Evolutionary conservation across 2,329 filamentous ascomycete species (phyloP).

Genomic region (Diaporthe sp.): DNA sequence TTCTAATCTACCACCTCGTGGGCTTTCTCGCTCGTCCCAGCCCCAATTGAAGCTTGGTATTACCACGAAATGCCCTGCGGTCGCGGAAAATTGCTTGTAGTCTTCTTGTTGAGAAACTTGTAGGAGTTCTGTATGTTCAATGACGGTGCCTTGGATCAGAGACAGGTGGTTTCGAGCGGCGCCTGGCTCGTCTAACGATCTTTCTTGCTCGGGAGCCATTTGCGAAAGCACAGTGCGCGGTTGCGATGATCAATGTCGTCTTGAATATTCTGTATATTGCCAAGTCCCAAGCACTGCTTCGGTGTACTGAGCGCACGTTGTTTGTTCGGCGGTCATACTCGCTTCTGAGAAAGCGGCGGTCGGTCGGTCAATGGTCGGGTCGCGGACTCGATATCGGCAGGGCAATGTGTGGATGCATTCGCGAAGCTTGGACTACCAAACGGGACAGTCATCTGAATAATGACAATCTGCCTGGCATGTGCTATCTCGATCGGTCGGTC

Average conservation of each 20-base stretch:
- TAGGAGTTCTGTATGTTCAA: neutral
- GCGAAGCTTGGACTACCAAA: neutral
- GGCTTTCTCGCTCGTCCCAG: neutral
- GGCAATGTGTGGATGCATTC: neutral
- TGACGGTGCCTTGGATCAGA: neutral
- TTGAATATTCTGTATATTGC: neutral
- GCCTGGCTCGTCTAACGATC: neutral
- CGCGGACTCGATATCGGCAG: neutral
- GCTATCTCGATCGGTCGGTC: neutral
- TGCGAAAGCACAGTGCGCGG: neutral
- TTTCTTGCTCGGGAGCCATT: neutral
- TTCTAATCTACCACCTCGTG: neutral
- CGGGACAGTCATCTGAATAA: neutral
- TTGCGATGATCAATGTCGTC: neutral
- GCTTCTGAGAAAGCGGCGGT: neutral
- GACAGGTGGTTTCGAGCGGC: neutral
- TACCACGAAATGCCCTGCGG: fast-evolving
- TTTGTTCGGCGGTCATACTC: neutral
- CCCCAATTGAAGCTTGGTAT: neutral
- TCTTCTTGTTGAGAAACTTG: neutral
- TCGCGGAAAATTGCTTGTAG: neutral
- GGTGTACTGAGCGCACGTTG: neutral
- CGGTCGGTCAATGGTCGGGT: neutral
- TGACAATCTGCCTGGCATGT: neutral
- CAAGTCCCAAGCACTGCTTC: neutral